Evolutionary conservation across 306 rosid species (phyloP).

Genomic region (Boehmeria nivea): DNA sequence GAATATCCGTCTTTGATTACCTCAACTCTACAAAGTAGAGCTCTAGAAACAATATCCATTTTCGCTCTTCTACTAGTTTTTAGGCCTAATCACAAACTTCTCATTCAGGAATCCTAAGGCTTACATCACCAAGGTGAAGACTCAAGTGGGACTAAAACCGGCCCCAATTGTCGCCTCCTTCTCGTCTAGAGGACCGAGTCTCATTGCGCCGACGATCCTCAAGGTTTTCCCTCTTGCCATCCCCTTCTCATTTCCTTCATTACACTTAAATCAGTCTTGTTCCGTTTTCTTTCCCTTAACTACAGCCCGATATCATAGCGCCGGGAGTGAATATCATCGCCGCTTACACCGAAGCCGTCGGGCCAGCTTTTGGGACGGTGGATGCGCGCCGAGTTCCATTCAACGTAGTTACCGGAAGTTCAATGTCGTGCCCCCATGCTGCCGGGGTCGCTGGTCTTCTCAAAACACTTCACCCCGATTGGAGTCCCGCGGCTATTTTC

Average conservation of each 20-base stretch:
- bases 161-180: constrained; percentile 57
- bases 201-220: constrained; percentile 34
- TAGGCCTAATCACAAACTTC: too few species aligned
- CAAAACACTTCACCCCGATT: constrained; percentile 43
- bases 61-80: not conserved
- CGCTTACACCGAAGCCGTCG: constrained; percentile 18
- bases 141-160: constrained; percentile 32
- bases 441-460: constrained; percentile 48
- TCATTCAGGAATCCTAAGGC: constrained; percentile 44
- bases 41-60: too few species aligned
- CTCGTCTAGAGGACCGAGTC: constrained; percentile 73
- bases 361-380: constrained; percentile 11
- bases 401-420: constrained; percentile 34
- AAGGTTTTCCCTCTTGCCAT: constrained; percentile 40
- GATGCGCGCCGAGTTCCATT: constrained; percentile 36
- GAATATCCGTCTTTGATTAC: constrained; percentile 33
- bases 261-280: not conserved
- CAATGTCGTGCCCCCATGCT: constrained; percentile 66
- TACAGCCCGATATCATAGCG: constrained; percentile 37
- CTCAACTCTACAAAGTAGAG: constrained; percentile 42
- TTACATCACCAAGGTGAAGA: constrained; percentile 30
- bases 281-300: not conserved
- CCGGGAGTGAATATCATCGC: constrained; percentile 49
- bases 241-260: not conserved
- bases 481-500: constrained; percentile 63